Evolutionary conservation across 2,329 filamentous ascomycete species (phyloP).

Genomic region (Paecilomyces fulvus): DNA sequence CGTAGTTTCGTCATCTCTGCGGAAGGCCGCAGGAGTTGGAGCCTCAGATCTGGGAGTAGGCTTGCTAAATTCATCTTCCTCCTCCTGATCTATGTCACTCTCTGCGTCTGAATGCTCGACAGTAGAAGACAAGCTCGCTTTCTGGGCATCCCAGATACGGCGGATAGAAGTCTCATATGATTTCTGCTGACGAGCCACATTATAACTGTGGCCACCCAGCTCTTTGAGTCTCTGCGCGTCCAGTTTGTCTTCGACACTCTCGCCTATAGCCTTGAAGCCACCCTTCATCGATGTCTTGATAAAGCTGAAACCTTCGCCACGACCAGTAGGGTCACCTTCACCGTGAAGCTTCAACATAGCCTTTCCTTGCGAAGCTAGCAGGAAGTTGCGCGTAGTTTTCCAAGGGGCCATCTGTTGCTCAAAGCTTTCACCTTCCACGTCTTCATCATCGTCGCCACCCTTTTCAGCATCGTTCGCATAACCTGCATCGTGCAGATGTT

Average conservation of each 20-base stretch:
- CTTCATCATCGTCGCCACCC: conserved; percentile 54
- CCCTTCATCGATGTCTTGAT: conserved; percentile 99
- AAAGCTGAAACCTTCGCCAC: conserved; percentile 91
- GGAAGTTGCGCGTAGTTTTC: conserved; percentile 94
- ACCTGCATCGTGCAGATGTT: conserved; percentile 83
- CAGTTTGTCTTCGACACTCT: conserved; percentile 79
- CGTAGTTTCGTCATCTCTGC: conserved; percentile 63
- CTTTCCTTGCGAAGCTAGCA: conserved; percentile 87
- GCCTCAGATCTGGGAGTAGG: conserved; percentile 60
- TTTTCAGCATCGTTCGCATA: conserved; percentile 65
- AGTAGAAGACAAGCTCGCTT: conserved; percentile 63
- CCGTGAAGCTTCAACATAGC: conserved; percentile 95
- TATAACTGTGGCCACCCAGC: conserved; percentile 86
- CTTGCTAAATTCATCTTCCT: conserved; percentile 41
- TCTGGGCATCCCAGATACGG: conserved; percentile 87
- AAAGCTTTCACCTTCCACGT: conserved; percentile 64
- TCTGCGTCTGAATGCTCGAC: conserved; percentile 69
- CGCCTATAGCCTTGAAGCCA: conserved; percentile 82
- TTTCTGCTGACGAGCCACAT: conserved; percentile 86
- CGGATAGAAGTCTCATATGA: conserved; percentile 88
- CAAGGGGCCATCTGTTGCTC: conserved; percentile 89
- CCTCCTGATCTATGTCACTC: conserved; percentile 50
- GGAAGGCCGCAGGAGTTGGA: conserved; percentile 48
- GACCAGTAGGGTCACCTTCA: conserved; percentile 86
- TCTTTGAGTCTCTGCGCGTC: conserved; percentile 65